phyloP scores from a whole-genome alignment of 192 early-diverging fungal genomes.

The Coemansia sp. region DNA sequence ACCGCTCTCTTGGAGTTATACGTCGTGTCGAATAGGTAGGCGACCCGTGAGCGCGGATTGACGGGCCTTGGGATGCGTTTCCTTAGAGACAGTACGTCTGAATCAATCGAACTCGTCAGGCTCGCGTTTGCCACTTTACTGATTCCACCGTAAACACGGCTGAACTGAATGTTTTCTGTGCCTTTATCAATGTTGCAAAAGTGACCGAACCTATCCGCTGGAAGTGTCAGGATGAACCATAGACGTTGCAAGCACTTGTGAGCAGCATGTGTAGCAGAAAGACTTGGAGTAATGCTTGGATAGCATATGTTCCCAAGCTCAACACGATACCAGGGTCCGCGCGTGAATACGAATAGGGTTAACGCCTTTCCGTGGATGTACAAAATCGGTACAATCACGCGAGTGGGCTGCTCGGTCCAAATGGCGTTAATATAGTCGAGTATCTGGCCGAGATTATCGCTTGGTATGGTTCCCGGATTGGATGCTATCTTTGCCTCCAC shows the following conservation, averaged over 20 bases:
- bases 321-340: background rate
- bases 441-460: background rate
- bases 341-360: background rate
- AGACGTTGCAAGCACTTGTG: background rate
- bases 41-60: background rate
- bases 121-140: background rate
- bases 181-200: slow-evolving; percentile 4
- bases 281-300: background rate
- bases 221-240: slow-evolving; percentile 5
- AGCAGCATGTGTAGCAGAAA: background rate
- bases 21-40: slow-evolving; percentile 2
- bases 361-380: background rate
- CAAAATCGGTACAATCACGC: background rate
- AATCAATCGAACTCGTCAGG: background rate
- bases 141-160: background rate
- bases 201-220: slow-evolving; percentile 5
- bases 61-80: background rate
- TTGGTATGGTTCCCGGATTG: background rate
- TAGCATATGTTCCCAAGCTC: background rate
- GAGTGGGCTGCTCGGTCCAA: background rate
- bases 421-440: background rate
- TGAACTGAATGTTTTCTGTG: background rate
- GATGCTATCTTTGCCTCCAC: background rate
- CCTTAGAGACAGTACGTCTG: background rate
- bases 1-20: background rate